A percentile compares a stretch with the other conserved stretches of the same genome.
phyloP scores from a whole-genome alignment of 148 eudicot species.

The Camellia sinensis region DNA sequence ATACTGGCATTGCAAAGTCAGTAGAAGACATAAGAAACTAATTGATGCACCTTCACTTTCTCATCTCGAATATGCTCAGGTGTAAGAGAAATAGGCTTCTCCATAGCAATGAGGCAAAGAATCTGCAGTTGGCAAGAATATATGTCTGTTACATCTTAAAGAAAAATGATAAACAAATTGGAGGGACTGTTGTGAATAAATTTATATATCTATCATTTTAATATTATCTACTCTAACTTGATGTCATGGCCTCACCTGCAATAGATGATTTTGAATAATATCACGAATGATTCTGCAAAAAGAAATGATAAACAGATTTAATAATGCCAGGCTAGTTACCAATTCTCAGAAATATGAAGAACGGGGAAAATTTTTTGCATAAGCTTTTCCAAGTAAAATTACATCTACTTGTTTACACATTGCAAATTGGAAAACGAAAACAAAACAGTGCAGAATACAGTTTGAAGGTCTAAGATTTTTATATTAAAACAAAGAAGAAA shows the following conservation, averaged over 20 bases:
- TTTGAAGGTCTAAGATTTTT: background rate
- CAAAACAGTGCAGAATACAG: background rate
- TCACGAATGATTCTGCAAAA: constrained; percentile 86
- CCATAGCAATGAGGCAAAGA: constrained; percentile 95
- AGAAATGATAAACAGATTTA: background rate
- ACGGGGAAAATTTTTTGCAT: background rate
- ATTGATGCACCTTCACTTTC: constrained; percentile 76
- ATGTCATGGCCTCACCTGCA: constrained; percentile 59
- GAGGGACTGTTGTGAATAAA: background rate
- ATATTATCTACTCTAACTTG: background rate
- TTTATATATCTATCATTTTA: background rate
- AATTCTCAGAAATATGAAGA: background rate
- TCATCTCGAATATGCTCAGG: constrained; percentile 97
- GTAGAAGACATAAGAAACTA: background rate
- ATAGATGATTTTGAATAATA: constrained; percentile 89
- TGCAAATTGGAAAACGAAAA: background rate
- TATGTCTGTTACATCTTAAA: background rate
- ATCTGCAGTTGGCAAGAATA: constrained; percentile 45
- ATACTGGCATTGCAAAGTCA: too few species aligned
- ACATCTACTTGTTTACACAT: background rate
- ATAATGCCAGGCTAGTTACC: background rate
- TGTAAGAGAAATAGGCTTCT: constrained; percentile 82
- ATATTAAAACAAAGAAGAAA: too few species aligned
- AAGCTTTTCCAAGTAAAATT: background rate
- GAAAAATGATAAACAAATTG: background rate